phyloP scores from a whole-genome alignment of 306 rosid species.

The cucumber (Cucumis sativus) region DNA sequence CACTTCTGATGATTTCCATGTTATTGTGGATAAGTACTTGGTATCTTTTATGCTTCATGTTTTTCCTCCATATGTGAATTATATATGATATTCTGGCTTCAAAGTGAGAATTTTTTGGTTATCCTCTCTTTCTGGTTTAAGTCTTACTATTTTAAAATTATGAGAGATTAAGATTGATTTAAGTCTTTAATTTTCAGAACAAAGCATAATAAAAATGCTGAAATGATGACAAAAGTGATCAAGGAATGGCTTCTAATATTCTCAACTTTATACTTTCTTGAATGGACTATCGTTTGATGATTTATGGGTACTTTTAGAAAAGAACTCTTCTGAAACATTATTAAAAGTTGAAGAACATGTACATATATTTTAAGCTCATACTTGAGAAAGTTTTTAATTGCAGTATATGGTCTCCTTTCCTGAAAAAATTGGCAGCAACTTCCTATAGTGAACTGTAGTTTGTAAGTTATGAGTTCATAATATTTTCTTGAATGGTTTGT shows the following conservation, averaged over 20 bases:
- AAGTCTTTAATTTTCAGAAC: background rate
- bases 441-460: background rate
- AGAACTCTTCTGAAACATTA: background rate
- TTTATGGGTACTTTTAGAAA: background rate
- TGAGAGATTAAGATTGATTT: background rate
- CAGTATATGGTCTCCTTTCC: too few relatives aligned
- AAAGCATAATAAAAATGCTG: background rate
- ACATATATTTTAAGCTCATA: background rate
- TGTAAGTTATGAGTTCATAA: background rate
- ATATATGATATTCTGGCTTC: background rate
- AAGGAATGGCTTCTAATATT: background rate
- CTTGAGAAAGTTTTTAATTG: background rate
- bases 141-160: background rate
- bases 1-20: background rate
- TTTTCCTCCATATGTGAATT: background rate
- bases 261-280: background rate
- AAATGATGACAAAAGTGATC: background rate
- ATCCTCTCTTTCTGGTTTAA: background rate
- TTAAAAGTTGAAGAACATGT: background rate
- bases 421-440: background rate
- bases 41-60: background rate
- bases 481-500: background rate
- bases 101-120: background rate
- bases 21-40: background rate
- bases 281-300: background rate